Percentiles rank a stretch among this genome's conserved stretches.
Evolutionary conservation across 2,329 filamentous ascomycete genomes (phyloP).

Genomic region (Penicillium sp.): DNA sequence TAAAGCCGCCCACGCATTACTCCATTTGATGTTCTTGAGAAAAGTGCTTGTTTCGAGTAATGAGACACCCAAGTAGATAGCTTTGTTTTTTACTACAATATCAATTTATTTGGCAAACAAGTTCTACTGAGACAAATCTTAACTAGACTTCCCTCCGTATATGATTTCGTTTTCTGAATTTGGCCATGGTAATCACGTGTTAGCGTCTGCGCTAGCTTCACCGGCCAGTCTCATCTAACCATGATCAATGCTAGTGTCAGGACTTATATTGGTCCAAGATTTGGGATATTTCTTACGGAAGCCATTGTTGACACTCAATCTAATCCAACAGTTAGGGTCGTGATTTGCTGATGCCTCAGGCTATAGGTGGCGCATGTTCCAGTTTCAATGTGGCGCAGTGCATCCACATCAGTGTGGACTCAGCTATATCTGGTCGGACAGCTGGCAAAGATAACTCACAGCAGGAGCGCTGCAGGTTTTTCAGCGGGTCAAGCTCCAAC

Average conservation of each 20-base stretch:
- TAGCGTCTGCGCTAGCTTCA: too few species aligned
- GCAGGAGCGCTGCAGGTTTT: slow-evolving; percentile 1
- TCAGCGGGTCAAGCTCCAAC: neutral
- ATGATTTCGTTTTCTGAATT: too few species aligned
- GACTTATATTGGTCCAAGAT: too few species aligned
- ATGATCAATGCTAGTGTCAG: too few species aligned
- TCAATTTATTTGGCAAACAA: neutral
- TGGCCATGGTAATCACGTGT: too few species aligned
- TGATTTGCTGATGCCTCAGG: neutral
- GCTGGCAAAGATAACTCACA: slow-evolving; percentile 16
- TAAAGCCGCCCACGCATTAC: neutral
- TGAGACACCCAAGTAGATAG: neutral
- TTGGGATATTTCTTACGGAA: too few species aligned
- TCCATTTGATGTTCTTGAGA: neutral
- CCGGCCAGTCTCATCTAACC: too few species aligned
- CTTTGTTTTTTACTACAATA: neutral
- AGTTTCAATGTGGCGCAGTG: slow-evolving; percentile 17
- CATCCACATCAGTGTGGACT: slow-evolving; percentile 10
- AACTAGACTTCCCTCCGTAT: neutral
- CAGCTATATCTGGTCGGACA: slow-evolving; percentile 16
- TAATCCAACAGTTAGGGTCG: too few species aligned
- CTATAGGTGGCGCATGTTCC: slow-evolving; percentile 2
- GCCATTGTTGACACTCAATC: too few species aligned
- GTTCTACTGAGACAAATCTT: neutral
- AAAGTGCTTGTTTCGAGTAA: too few species aligned